Conservation (phyloP, 208 protist species). For the Leishmania aethiopica region DNA sequence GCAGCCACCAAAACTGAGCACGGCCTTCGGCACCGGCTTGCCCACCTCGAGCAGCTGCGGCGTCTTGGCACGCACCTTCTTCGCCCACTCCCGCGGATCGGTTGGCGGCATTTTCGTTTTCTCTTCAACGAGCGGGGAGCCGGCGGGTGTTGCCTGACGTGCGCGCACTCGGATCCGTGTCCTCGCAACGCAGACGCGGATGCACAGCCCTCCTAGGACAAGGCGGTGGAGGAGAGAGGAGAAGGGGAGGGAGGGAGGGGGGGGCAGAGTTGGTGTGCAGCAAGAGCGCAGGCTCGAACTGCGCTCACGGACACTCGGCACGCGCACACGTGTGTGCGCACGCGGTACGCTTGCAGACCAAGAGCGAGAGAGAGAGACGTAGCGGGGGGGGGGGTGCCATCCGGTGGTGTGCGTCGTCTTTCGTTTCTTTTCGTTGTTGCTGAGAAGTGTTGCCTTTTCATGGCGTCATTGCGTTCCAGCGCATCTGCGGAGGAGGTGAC, state of each 20-base stretch:
- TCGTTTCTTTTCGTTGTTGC: not conserved
- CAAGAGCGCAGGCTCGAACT: not conserved
- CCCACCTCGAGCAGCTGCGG: constrained; percentile 85
- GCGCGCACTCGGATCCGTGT: not conserved
- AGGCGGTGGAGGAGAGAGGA: not conserved
- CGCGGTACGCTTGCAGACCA: not conserved
- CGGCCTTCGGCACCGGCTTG: constrained; percentile 75
- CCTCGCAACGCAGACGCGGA: not conserved
- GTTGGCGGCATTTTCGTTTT: constrained; percentile 50
- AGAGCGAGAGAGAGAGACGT: not conserved
- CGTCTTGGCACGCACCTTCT: constrained; percentile 83
- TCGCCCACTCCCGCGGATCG: constrained; percentile 64
- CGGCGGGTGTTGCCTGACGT: not conserved
- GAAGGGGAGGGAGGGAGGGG: not conserved
- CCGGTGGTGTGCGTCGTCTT: not conserved
- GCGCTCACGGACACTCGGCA: not conserved
- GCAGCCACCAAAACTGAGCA: constrained; percentile 87
- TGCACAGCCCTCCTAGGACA: not conserved
- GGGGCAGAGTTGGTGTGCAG: not conserved
- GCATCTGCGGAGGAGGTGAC: not conserved
- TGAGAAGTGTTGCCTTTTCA: not conserved
- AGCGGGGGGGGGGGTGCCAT: not conserved
- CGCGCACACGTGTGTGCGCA: not conserved
- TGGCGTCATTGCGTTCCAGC: not conserved
- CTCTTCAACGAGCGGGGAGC: not conserved